phyloP scores from a whole-genome alignment of 2,329 filamentous ascomycete genomes.

The Colletotrichum lindemuthianum region DNA sequence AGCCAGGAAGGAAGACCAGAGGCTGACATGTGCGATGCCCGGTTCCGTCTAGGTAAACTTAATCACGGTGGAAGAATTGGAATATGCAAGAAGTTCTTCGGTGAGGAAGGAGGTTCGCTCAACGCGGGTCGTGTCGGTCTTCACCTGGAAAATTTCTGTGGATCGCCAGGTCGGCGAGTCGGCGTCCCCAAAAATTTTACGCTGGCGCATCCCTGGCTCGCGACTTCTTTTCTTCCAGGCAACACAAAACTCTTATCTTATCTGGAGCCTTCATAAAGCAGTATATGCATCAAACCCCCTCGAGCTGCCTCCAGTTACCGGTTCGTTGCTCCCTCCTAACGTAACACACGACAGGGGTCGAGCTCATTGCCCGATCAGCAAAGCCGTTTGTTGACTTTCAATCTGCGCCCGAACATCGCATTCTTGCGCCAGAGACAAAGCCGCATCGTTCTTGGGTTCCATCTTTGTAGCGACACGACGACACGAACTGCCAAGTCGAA shows the following conservation, averaged over 20 bases:
- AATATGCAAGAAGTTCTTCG: conserved; percentile 14
- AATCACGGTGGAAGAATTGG: conserved; percentile 5
- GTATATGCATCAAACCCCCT: conserved; percentile 26
- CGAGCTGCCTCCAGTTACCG: conserved; percentile 19
- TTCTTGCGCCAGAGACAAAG: conserved; percentile 12
- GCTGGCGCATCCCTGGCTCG: conserved; percentile 31
- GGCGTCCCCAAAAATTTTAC: conserved; percentile 31
- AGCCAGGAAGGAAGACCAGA: conserved; percentile 53
- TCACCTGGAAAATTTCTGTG: conserved; percentile 36
- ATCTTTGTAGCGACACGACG: conserved; percentile 15
- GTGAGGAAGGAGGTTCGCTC: conserved; percentile 15
- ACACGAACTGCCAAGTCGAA: neutral
- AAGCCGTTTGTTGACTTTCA: conserved; percentile 36
- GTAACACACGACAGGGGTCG: conserved; percentile 26
- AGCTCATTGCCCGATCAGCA: conserved; percentile 36
- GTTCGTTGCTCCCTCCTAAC: conserved; percentile 24
- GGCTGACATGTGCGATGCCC: conserved; percentile 45
- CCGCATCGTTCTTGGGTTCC: conserved; percentile 11
- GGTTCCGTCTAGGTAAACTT: too few species aligned
- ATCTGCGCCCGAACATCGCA: conserved; percentile 4
- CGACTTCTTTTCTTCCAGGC: neutral
- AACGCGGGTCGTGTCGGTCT: conserved; percentile 14
- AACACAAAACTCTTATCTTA: conserved; percentile 18
- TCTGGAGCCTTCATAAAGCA: neutral
- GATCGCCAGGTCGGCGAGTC: conserved; percentile 11